phyloP scores from a whole-genome alignment of 768 basidiomycete genomes.

The Suillus discolor region DNA sequence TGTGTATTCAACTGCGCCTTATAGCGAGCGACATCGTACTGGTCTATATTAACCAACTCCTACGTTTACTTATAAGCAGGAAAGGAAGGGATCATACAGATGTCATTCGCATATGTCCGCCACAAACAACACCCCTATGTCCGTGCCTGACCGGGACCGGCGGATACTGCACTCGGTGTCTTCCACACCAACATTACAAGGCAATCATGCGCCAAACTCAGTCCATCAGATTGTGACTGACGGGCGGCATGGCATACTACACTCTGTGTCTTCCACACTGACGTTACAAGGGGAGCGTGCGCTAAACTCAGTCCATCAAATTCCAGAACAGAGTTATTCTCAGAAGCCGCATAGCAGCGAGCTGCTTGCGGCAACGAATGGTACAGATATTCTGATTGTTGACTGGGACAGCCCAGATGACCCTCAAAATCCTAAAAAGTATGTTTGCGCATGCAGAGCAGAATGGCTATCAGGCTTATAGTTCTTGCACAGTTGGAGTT shows the following conservation, averaged over 20 bases:
- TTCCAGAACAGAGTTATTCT: background rate
- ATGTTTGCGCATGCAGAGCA: background rate
- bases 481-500: slow-evolving; percentile 49
- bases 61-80: too few species aligned
- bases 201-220: background rate
- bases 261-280: background rate
- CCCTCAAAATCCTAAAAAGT: background rate
- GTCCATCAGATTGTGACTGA: background rate
- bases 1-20: too few species aligned
- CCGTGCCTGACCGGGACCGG: too few species aligned
- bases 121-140: too few species aligned
- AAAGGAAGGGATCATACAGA: too few species aligned
- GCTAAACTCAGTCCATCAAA: background rate
- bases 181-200: background rate
- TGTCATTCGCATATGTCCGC: background rate
- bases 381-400: background rate
- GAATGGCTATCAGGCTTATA: background rate
- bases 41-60: too few species aligned
- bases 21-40: too few species aligned
- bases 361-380: background rate
- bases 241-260: background rate
- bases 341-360: background rate
- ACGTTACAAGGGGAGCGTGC: background rate
- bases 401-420: background rate
- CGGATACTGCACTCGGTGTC: background rate